A percentile compares a stretch with the other conserved stretches of the same genome.
These are phyloP conservation scores for Penicillium malachiteum DNA, from an alignment of 495 filamentous ascomycete genomes.

Conservation along the genomic window DNA sequence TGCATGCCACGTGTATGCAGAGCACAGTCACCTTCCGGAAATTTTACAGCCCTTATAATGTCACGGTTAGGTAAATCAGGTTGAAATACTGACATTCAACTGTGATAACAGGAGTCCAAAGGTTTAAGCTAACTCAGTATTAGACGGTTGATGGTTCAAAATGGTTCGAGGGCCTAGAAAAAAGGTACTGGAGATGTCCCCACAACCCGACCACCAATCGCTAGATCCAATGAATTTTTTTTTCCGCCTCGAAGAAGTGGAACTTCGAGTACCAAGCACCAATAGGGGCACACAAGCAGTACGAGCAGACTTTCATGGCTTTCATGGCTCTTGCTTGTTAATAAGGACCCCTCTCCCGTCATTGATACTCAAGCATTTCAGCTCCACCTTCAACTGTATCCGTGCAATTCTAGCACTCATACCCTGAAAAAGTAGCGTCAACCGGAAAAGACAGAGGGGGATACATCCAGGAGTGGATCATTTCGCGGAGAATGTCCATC, in stretches of 20 bases:
- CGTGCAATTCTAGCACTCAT: no score
- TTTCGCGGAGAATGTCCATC: conserved; percentile 25
- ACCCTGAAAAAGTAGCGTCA: background rate
- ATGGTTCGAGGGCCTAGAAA: no score
- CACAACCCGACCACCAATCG: background rate
- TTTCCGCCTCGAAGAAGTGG: background rate
- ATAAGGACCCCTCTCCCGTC: conserved; percentile 8
- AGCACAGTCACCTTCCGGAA: no score
- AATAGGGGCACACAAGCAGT: background rate
- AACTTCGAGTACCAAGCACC: background rate
- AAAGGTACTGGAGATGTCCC: background rate
- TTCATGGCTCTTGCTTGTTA: conserved; percentile 17
- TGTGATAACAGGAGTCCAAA: no score
- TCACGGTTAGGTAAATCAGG: no score
- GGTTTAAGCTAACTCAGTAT: no score
- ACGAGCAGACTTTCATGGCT: background rate
- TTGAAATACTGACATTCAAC: no score
- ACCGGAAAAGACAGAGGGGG: background rate
- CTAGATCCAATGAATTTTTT: background rate
- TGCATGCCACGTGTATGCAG: no score
- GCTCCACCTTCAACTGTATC: no score
- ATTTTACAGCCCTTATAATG: no score
- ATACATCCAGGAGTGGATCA: no score
- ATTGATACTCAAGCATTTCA: background rate
- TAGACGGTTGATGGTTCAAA: no score